Evolutionary conservation across 2,329 filamentous ascomycete species (phyloP), one percentile per base, ranked within the genome.

Genomic region (Teratosphaeriaceae sp.): DNA sequence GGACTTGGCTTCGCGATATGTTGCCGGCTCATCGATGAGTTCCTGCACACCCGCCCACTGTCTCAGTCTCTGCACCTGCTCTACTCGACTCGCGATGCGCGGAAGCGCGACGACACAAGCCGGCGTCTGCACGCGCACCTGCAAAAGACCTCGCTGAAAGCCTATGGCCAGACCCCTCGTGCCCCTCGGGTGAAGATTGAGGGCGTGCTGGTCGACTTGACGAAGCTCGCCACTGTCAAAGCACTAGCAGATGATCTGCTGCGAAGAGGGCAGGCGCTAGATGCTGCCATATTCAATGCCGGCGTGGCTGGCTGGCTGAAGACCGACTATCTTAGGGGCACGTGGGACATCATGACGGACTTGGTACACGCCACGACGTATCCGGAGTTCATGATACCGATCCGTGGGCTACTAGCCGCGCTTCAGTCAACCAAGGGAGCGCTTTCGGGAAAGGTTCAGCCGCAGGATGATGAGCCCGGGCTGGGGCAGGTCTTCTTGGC

Each of bases 11-110:
- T 90, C 56, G 82, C 84, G 43, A 88, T 86, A 53, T 85, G 85
- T 62, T 80, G 85, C 59, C 85, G 88, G 47, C 74, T 95, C 44
- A 90, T 94, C 55, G 87, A 95, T 69, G 86, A 94, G 57, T 96
- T 95, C 70, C 79, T 94, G 46, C 69, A 73, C 46, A 78, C 79
- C 11, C 80, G 79, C 26, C 78, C 84, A 22, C 71, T 79, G 38
- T 71, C 73, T 22, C 76, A 85, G 44, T 79, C 84, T 57, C 78
- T 97, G 34, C 77, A 87, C 53, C 74, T 96, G 42, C 79, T 96
- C 50, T 81, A 87, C 50, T 94, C 88, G 5, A 95, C 90, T 1
- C 85, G 90, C 51, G 83, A 82, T 56, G 62, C 73, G 33, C 68
- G 72, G 48, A 96, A 96, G 69, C 84, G 83, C 39, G 73, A 76